Conservation (phyloP, 352 stramenopile species). For the Phytophthora podocarpi region DNA sequence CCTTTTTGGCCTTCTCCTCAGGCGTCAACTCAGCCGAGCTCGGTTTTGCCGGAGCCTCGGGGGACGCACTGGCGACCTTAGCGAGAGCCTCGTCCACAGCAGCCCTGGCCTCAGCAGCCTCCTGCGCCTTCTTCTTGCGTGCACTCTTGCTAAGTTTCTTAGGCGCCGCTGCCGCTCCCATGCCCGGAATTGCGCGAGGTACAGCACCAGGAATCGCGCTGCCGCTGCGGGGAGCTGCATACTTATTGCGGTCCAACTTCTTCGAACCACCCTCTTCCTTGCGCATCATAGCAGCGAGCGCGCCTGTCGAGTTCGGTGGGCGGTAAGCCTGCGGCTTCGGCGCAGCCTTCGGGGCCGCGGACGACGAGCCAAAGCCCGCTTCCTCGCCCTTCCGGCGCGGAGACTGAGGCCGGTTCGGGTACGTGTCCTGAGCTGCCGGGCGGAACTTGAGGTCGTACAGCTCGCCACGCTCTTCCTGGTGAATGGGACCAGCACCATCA, state of each 20-base stretch:
- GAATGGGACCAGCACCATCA: slow-evolving; percentile 91
- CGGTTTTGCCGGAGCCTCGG: slow-evolving; percentile 23
- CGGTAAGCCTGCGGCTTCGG: slow-evolving; percentile 85
- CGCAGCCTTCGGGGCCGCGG: slow-evolving; percentile 45
- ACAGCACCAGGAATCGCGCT: slow-evolving; percentile 51
- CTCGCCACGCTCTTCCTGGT: slow-evolving; percentile 81
- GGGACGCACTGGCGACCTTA: slow-evolving; percentile 35
- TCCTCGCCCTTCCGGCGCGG: slow-evolving; percentile 71
- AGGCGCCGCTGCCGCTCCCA: slow-evolving; percentile 48
- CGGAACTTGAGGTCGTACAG: slow-evolving; percentile 91
- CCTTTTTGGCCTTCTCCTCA: slow-evolving; percentile 87
- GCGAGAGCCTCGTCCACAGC: slow-evolving; percentile 67
- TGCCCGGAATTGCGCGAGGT: slow-evolving; percentile 64
- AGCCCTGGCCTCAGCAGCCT: slow-evolving; percentile 68
- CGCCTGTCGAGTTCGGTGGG: slow-evolving; percentile 86
- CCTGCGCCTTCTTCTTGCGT: slow-evolving; percentile 86
- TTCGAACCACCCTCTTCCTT: slow-evolving; percentile 78
- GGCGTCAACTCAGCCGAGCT: slow-evolving; percentile 48
- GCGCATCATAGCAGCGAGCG: slow-evolving; percentile 95
- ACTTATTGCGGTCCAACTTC: slow-evolving; percentile 90
- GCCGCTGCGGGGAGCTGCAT: slow-evolving; percentile 52
- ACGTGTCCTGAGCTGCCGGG: slow-evolving; percentile 72
- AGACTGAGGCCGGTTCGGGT: slow-evolving; percentile 89
- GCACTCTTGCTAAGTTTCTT: slow-evolving; percentile 85
- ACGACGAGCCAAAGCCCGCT: slow-evolving; percentile 44